Evolutionary conservation across 805 yeast genomes (phyloP).

Genomic region (Sugiyamaella smithiae): DNA sequence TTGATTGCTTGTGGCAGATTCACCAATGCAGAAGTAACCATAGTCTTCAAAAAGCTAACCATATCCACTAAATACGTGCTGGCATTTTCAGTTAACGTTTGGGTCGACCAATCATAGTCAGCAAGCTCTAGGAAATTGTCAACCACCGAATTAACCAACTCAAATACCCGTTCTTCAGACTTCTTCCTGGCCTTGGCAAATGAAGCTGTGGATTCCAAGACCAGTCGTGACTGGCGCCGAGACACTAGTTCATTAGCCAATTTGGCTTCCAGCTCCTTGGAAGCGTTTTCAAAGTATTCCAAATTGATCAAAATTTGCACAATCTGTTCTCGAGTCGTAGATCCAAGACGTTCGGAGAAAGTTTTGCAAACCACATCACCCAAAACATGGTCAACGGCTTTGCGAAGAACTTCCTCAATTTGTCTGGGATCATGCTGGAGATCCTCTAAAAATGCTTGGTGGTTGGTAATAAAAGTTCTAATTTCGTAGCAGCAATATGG

Average conservation of each 20-base stretch:
- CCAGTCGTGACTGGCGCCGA: slow-evolving; percentile 40
- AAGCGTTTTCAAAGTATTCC: slow-evolving; percentile 78
- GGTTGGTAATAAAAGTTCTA: slow-evolving; percentile 59
- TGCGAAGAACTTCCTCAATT: slow-evolving; percentile 56
- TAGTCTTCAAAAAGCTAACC: slow-evolving; percentile 78
- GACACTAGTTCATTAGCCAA: slow-evolving; percentile 39
- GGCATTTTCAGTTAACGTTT: slow-evolving; percentile 53
- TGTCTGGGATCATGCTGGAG: slow-evolving; percentile 60
- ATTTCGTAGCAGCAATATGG: slow-evolving; percentile 81
- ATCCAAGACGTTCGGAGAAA: slow-evolving; percentile 57
- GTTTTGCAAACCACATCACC: slow-evolving; percentile 63
- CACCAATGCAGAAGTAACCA: slow-evolving; percentile 80
- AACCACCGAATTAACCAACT: slow-evolving; percentile 76
- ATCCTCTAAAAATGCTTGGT: slow-evolving; percentile 61
- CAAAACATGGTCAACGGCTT: slow-evolving; percentile 66
- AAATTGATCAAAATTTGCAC: slow-evolving; percentile 86
- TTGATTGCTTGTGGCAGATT: slow-evolving; percentile 76
- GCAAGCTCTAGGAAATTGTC: slow-evolving; percentile 78
- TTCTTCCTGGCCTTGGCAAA: slow-evolving; percentile 59
- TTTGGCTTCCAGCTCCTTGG: slow-evolving; percentile 54
- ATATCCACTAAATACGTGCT: slow-evolving; percentile 75
- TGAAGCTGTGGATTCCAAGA: slow-evolving; percentile 50
- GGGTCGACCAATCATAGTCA: slow-evolving; percentile 79
- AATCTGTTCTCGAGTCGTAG: slow-evolving; percentile 82
- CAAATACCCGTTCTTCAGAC: slow-evolving; percentile 79